Base-by-base conservation (phyloP, 768 basidiomycete species). In the Punctularia strigosozonata region DNA sequence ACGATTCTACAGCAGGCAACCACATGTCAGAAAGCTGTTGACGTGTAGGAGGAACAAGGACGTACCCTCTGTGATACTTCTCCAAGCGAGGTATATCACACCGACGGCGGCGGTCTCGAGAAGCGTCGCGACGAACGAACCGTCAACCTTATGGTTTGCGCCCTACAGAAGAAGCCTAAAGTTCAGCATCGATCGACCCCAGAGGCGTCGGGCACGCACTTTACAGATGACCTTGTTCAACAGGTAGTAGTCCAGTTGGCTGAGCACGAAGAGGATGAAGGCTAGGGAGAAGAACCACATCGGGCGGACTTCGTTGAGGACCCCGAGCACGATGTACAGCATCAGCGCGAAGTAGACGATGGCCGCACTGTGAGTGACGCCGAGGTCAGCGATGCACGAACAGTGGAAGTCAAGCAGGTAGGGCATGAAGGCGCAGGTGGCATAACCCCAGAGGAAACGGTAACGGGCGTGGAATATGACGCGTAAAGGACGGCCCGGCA, bases 161-260 rank as follows among this genome's bases (percentile, higher is more conserved):
- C 73, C 75, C 74, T 81, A 12, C 18, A 25, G 6, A 31, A 37
- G 12, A 18, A 7, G 36, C 13, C 36, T 19, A 39, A 18, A 33
- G n/a, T 25, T 38, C 14, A 41, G 15, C 32, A 33, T 15, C 15
- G 31, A 13, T 35, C 15, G 37, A 39, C 6, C n/a, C 13, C 14
- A 43, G 25, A 10, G 35, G 12, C 20, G 30, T 14, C 5, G 15
- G 10, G n/a, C 50, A 68, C 71, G 55, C 46, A 75, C 73, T 19
- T 61, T 58, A 55, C 92, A 95, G 41, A 95, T 75, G 14, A 81
- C 73, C 47, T 78, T 71, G 25, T 68, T 76, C 13, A 95, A 64
- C 30, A 92, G 65, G 64, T 90, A 88, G 63, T 79, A 90, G 28
- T 75, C 82, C 18, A 89, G 69, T 62, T 94, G 90, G 34, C 72